Conservation (phyloP, 2,329 filamentous ascomycete genomes). For the Trichoderma cornu-damae region DNA sequence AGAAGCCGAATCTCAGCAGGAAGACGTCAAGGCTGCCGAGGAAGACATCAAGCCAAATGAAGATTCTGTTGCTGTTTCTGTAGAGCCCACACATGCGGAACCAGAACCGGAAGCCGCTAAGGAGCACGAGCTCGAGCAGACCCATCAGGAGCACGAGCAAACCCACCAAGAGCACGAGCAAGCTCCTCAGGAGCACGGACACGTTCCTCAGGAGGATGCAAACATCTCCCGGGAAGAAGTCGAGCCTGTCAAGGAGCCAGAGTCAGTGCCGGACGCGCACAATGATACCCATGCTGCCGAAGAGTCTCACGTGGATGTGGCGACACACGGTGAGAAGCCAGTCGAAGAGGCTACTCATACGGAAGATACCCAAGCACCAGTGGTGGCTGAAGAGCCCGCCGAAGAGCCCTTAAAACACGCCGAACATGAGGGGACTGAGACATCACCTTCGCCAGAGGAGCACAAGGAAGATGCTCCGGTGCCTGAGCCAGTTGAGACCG, state of each 20-base stretch:
- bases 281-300: slow-evolving; percentile 19
- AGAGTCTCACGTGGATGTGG: slow-evolving; percentile 7
- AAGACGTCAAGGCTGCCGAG: slow-evolving; percentile 10
- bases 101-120: slow-evolving; percentile 1
- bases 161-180: no score
- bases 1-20: slow-evolving; percentile 11
- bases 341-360: slow-evolving; percentile 3
- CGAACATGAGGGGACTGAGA: slow-evolving; percentile 7
- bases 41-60: slow-evolving; percentile 8
- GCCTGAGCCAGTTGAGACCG: neutral
- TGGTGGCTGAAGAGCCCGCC: neutral
- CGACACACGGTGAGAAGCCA: slow-evolving; percentile 16
- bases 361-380: slow-evolving; percentile 5
- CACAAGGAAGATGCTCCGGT: neutral
- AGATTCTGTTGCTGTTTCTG: slow-evolving; percentile 15
- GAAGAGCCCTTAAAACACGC: neutral
- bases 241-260: slow-evolving; percentile 1
- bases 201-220: neutral
- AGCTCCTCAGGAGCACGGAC: neutral
- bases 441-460: neutral
- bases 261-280: slow-evolving; percentile 1
- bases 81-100: slow-evolving; percentile 1
- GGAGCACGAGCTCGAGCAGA: neutral
- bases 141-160: neutral
- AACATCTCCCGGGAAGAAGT: neutral